Conservation (phyloP, 2,329 filamentous ascomycete genomes). For the Lasiodiplodia theobromae region DNA sequence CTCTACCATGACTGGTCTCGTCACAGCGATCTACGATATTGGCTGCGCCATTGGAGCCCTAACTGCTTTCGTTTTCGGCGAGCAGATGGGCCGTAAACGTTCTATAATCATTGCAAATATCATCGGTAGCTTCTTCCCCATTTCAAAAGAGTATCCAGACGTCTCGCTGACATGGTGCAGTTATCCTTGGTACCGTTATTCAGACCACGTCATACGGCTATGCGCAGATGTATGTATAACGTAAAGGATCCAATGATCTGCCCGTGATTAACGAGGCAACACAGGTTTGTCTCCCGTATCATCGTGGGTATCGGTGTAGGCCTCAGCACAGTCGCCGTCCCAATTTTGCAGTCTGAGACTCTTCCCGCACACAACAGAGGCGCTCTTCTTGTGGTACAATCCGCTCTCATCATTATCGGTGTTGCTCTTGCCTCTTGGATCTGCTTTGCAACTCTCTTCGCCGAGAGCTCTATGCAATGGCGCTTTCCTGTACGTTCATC, state of each 20-base stretch:
- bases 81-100: conserved; percentile 57
- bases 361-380: conserved; percentile 64
- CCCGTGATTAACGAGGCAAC: not conserved
- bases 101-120: conserved; percentile 56
- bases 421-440: conserved; percentile 60
- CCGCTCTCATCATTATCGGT: conserved; percentile 58
- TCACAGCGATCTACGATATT: conserved; percentile 66
- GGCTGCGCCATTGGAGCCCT: conserved; percentile 67
- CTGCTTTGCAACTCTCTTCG: conserved; percentile 55
- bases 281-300: conserved; percentile 53
- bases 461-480: conserved; percentile 46
- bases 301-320: conserved; percentile 62
- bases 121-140: conserved; percentile 36
- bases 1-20: conserved; percentile 52
- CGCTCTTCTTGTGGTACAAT: conserved; percentile 65
- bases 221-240: conserved; percentile 56
- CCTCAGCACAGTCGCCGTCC: conserved; percentile 62
- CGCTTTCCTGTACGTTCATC: conserved; percentile 45
- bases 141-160: not conserved
- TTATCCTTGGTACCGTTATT: conserved; percentile 57
- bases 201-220: conserved; percentile 55
- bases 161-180: conserved; percentile 30
- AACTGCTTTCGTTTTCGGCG: conserved; percentile 57
- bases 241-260: not conserved
- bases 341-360: conserved; percentile 61